A percentile compares a stretch with the other conserved stretches of the same genome.
Conservation (phyloP, 805 yeast genomes). For the Nakazawaea laoshanensis region DNA sequence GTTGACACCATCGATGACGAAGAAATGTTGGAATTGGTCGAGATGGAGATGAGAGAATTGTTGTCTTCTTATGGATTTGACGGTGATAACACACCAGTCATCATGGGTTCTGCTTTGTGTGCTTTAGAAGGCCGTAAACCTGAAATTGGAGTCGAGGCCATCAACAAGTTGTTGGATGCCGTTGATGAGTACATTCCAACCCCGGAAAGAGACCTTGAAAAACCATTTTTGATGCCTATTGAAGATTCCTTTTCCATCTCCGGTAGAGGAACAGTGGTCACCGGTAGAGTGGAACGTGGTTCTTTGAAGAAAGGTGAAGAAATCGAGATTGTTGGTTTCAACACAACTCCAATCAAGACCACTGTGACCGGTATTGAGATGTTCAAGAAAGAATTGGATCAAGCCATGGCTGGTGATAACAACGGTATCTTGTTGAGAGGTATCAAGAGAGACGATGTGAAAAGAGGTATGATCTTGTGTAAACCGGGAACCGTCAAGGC, state of each 20-base stretch:
- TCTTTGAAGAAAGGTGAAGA: constrained; percentile 96
- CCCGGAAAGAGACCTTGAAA: constrained; percentile 91
- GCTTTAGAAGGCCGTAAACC: constrained; percentile 85
- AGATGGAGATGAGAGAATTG: constrained; percentile 99
- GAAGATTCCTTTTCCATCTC: constrained; percentile 97
- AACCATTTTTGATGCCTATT: constrained; percentile 94
- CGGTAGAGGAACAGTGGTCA: constrained; percentile 99
- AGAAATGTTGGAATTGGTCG: constrained; percentile 98
- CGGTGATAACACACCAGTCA: constrained; percentile 95
- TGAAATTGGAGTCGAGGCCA: constrained; percentile 86
- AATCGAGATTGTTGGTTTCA: constrained; percentile 92
- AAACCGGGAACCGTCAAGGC: constrained; percentile 90
- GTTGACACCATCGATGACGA: constrained; percentile 97
- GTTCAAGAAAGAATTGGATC: constrained; percentile 98
- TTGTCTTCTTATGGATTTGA: constrained; percentile 88
- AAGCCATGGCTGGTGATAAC: constrained; percentile 98
- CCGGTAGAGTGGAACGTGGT: constrained; percentile 99
- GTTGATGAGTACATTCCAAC: constrained; percentile 95
- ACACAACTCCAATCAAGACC: constrained; percentile 80
- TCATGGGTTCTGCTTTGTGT: constrained; percentile 97
- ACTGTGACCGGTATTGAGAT: constrained; percentile 98
- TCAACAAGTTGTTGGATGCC: constrained; percentile 77
- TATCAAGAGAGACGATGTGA: constrained; percentile 92
- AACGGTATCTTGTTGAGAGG: constrained; percentile 97
- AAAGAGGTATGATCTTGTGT: constrained; percentile 96